Evolutionary conservation across 2,329 filamentous ascomycete species (phyloP).

Genomic region (Diaporthe destruens): DNA sequence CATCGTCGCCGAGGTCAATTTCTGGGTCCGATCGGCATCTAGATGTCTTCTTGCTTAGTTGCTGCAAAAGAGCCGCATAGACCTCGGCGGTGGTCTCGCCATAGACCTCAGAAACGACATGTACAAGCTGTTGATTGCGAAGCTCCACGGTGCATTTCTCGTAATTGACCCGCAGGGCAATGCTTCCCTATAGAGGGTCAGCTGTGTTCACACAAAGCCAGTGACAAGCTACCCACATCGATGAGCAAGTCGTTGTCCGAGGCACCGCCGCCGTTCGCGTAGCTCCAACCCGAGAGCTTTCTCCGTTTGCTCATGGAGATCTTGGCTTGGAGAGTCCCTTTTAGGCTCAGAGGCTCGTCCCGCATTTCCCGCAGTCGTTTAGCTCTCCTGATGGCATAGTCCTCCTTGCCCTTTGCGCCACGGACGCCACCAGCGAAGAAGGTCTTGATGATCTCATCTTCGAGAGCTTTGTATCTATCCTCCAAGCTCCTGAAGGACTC

Average conservation of each 20-base stretch:
- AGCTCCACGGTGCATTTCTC: conserved; percentile 86
- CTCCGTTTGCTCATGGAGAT: conserved; percentile 39
- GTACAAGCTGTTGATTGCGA: conserved; percentile 81
- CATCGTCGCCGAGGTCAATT: conserved; percentile 57
- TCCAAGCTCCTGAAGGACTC: conserved; percentile 71
- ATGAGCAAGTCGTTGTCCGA: conserved; percentile 57
- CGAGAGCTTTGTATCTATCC: conserved; percentile 72
- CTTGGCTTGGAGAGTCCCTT: conserved; percentile 61
- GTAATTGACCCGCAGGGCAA: conserved; percentile 84
- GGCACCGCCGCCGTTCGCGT: conserved; percentile 53
- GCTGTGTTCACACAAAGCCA: neutral
- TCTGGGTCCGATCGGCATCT: conserved; percentile 74
- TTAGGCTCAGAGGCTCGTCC: conserved; percentile 64
- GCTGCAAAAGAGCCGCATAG: conserved; percentile 79
- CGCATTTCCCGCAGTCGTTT: conserved; percentile 66
- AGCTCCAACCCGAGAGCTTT: conserved; percentile 43
- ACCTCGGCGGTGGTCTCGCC: conserved; percentile 82
- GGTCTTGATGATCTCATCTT: conserved; percentile 70
- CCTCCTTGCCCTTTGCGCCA: conserved; percentile 75
- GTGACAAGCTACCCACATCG: conserved; percentile 59
- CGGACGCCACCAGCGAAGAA: conserved; percentile 66
- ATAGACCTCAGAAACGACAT: conserved; percentile 77
- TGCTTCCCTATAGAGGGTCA: conserved; percentile 54
- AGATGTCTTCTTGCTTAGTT: conserved; percentile 76
- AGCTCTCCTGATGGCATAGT: conserved; percentile 69